Conservation (phyloP, 345 rosid species). For the Gossypium arboreum region DNA sequence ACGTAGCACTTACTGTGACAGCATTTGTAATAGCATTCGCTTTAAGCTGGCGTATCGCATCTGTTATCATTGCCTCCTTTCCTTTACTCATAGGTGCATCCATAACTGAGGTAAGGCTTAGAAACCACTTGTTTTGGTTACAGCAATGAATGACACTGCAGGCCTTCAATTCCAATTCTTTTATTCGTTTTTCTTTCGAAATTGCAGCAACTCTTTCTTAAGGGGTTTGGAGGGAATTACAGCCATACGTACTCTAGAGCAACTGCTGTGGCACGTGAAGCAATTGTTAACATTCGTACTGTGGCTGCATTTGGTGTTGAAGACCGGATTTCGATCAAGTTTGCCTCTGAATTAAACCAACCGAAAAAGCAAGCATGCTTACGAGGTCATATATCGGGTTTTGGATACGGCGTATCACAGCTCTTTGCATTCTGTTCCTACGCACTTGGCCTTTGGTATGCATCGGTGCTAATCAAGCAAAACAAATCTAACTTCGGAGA, state of each 20-base stretch:
- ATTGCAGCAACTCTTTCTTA: constrained; percentile 68
- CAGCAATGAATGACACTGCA: not conserved
- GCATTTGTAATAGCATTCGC: constrained; percentile 66
- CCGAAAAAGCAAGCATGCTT: constrained; percentile 57
- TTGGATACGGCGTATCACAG: constrained; percentile 71
- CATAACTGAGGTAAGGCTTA: constrained; percentile 53
- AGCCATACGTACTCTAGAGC: constrained; percentile 53
- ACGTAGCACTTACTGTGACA: constrained; percentile 61
- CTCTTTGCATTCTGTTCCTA: constrained; percentile 55
- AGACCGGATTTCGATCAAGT: constrained; percentile 44
- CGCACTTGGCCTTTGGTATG: constrained; percentile 88
- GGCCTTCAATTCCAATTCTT: not conserved
- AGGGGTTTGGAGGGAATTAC: constrained; percentile 82
- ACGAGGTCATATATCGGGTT: constrained; percentile 75
- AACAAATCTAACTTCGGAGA: constrained; percentile 48
- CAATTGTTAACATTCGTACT: constrained; percentile 62
- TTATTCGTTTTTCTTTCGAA: not conserved
- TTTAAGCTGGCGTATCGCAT: constrained; percentile 77
- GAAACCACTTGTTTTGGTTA: not conserved
- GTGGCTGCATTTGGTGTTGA: constrained; percentile 75
- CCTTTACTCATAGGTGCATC: constrained; percentile 79
- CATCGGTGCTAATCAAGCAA: constrained; percentile 52
- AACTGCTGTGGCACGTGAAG: constrained; percentile 67
- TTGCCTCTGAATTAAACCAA: constrained; percentile 47
- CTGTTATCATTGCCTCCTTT: constrained; percentile 68